phyloP scores from a whole-genome alignment of 148 eudicot genomes.

The Fagopyrum esculentum region DNA sequence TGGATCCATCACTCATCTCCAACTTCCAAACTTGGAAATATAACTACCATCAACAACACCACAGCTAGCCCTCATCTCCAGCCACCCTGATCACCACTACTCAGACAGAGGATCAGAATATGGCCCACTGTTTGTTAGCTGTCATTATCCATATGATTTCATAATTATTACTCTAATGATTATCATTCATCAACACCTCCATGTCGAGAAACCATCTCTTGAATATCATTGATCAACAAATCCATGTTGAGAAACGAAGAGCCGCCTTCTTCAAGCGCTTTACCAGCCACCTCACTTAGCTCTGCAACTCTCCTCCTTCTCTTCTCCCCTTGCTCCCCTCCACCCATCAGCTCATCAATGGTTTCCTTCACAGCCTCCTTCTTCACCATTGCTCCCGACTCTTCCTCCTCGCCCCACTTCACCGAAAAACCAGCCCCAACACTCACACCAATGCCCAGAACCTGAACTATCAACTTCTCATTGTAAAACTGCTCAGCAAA shows the following conservation, averaged over 20 bases:
- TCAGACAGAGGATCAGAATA: background rate
- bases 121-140: background rate
- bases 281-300: constrained; percentile 26
- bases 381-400: constrained; percentile 21
- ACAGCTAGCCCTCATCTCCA: background rate
- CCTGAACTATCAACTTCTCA: constrained; percentile 28
- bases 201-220: too few species aligned
- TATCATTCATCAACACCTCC: too few species aligned
- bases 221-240: background rate
- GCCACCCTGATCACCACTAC: background rate
- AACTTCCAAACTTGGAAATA: background rate
- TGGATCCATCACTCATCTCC: background rate
- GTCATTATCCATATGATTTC: too few species aligned
- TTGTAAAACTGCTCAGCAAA: constrained; percentile 37
- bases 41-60: background rate
- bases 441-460: constrained; percentile 22
- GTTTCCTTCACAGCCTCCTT: constrained; percentile 22
- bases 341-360: constrained; percentile 26
- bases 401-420: constrained; percentile 23
- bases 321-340: constrained; percentile 21
- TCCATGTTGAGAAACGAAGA: background rate
- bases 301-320: constrained; percentile 22
- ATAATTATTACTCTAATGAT: too few species aligned
- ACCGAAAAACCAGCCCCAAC: constrained; percentile 22
- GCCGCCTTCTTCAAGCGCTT: constrained; percentile 30